These are phyloP conservation scores for Ophiostoma perfectum DNA, from an alignment of 2,329 filamentous ascomycete genomes.

Conservation along the genomic window DNA sequence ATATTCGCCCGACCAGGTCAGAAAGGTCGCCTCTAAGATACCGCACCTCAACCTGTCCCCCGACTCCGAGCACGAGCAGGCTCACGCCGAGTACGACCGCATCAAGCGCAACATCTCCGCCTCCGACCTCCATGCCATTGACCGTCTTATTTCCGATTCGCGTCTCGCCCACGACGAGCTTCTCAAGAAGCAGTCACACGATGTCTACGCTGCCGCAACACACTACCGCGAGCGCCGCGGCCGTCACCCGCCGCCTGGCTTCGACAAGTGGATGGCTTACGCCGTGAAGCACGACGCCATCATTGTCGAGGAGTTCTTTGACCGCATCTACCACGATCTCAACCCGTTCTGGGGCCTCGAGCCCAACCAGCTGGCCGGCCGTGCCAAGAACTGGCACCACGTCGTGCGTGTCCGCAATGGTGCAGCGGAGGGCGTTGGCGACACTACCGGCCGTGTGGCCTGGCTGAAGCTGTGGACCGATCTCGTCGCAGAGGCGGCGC, in stretches of 20 bases:
- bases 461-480: conserved; percentile 46
- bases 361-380: conserved; percentile 32
- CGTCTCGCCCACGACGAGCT: conserved; percentile 37
- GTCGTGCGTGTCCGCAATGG: conserved; percentile 47
- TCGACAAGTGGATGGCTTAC: conserved; percentile 45
- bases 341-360: conserved; percentile 52
- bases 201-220: conserved; percentile 32
- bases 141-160: conserved; percentile 40
- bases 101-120: conserved; percentile 13
- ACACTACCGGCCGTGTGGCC: conserved; percentile 38
- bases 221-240: conserved; percentile 42
- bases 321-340: conserved; percentile 50
- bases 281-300: conserved; percentile 40
- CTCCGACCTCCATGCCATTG: conserved; percentile 39
- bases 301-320: conserved; percentile 46
- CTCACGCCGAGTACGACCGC: conserved; percentile 16
- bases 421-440: conserved; percentile 37
- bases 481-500: conserved; percentile 48
- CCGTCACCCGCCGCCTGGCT: conserved; percentile 46
- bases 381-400: conserved; percentile 41
- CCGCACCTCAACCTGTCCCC: conserved; percentile 15
- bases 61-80: conserved; percentile 18
- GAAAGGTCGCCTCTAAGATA: conserved; percentile 17
- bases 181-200: conserved; percentile 39
- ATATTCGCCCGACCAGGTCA: conserved; percentile 16